Conservation (phyloP, 768 basidiomycete genomes). For the Suillus decipiens region DNA sequence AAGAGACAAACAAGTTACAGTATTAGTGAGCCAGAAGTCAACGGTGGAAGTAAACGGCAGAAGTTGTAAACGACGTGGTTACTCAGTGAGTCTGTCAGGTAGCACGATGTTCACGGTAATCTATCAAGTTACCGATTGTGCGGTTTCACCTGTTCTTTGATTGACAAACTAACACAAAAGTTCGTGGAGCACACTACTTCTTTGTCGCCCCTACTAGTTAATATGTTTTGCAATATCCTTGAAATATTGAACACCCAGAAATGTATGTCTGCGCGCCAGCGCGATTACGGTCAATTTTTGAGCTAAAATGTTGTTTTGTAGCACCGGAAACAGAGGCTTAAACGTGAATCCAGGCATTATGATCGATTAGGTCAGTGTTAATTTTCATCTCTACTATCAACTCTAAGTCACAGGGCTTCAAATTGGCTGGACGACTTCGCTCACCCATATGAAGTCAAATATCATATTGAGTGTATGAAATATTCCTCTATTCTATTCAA, state of each 20-base stretch:
- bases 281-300: background rate
- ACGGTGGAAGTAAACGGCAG: background rate
- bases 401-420: too few species aligned
- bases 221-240: background rate
- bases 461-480: too few species aligned
- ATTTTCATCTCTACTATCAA: too few species aligned
- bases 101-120: background rate
- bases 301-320: background rate
- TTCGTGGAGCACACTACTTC: background rate
- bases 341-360: too few species aligned
- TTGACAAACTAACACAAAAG: background rate
- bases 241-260: background rate
- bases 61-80: background rate
- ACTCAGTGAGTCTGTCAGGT: too few species aligned
- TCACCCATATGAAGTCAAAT: too few species aligned
- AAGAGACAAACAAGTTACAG: background rate
- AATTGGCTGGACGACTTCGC: too few species aligned
- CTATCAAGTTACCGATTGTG: background rate
- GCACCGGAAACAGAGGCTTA: too few species aligned
- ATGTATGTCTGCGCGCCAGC: background rate
- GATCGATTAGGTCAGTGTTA: too few species aligned
- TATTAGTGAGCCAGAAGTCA: background rate
- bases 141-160: too few species aligned
- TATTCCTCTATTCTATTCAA: too few species aligned
- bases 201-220: background rate